Evolutionary conservation across 192 early-diverging fungal species (phyloP).

Genomic region (Radiomyces spectabilis): DNA sequence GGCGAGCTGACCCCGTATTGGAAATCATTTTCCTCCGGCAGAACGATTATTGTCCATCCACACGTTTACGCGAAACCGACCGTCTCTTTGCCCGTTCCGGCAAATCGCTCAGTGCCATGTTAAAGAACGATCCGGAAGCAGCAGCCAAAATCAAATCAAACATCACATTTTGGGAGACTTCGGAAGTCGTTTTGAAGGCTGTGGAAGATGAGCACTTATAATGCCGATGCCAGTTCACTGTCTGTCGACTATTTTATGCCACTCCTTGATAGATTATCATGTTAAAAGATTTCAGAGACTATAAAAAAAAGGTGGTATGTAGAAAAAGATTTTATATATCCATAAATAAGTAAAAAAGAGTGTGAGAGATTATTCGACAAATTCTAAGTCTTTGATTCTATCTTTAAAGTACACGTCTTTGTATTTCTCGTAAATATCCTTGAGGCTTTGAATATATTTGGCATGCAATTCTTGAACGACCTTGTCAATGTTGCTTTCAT

Average conservation of each 20-base stretch:
- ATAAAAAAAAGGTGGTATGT: no score
- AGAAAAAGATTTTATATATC: no score
- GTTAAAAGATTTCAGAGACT: no score
- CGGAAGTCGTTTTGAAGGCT: not conserved
- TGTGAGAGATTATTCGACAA: conserved; percentile 51
- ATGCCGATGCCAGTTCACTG: not conserved
- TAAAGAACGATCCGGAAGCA: not conserved
- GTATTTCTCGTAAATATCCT: conserved; percentile 50
- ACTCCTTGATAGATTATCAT: no score
- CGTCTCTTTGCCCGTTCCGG: conserved; percentile 7
- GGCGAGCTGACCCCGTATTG: no score
- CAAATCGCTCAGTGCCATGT: not conserved
- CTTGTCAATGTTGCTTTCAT: conserved; percentile 35
- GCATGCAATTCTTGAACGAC: conserved; percentile 49
- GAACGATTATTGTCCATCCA: conserved; percentile 22
- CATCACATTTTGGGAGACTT: conserved; percentile 9
- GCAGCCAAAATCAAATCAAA: not conserved
- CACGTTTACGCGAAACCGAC: conserved; percentile 6
- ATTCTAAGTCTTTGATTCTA: conserved; percentile 47
- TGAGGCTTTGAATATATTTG: conserved; percentile 54
- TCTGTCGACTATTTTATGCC: no score
- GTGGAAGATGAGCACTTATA: conserved; percentile 1
- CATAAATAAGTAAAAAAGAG: no score
- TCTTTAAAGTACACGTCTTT: conserved; percentile 57
- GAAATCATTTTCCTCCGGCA: no score